Conservation (phyloP, 2,329 filamentous ascomycete species). For the Oidium heveae region DNA sequence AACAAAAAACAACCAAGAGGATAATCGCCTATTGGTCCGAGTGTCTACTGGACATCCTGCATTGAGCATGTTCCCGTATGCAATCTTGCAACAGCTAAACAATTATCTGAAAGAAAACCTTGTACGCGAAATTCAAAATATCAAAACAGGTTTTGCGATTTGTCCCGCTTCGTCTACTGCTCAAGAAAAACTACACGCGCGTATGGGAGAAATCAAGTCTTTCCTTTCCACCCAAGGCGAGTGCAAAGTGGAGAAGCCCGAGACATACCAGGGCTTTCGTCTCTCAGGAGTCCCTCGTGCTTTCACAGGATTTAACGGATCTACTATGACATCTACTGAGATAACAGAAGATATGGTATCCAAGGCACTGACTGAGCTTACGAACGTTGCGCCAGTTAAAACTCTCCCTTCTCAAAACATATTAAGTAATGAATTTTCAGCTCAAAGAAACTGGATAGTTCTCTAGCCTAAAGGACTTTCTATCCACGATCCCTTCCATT, state of each 20-base stretch:
- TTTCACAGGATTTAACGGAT: background rate
- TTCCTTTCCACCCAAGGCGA: background rate
- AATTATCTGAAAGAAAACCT: background rate
- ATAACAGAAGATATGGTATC: too few relatives aligned
- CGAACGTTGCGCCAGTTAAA: too few relatives aligned
- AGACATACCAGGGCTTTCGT: background rate
- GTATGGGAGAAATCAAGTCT: background rate
- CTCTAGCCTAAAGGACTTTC: background rate
- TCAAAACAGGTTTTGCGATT: background rate
- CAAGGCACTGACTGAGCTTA: too few relatives aligned
- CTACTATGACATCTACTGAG: too few relatives aligned
- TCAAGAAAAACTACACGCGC: background rate
- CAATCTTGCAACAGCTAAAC: background rate
- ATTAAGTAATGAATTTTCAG: background rate
- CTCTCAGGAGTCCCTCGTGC: background rate
- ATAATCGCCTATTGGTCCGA: background rate
- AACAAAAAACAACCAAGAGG: background rate
- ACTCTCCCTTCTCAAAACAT: too few relatives aligned
- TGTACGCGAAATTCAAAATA: background rate
- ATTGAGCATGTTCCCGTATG: background rate
- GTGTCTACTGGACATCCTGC: background rate
- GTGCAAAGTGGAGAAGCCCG: background rate
- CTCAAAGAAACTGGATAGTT: background rate
- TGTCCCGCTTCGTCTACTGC: background rate
- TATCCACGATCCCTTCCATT: background rate